Conservation (phyloP, 139 green algal genomes). For the Pleodorina starrii region DNA sequence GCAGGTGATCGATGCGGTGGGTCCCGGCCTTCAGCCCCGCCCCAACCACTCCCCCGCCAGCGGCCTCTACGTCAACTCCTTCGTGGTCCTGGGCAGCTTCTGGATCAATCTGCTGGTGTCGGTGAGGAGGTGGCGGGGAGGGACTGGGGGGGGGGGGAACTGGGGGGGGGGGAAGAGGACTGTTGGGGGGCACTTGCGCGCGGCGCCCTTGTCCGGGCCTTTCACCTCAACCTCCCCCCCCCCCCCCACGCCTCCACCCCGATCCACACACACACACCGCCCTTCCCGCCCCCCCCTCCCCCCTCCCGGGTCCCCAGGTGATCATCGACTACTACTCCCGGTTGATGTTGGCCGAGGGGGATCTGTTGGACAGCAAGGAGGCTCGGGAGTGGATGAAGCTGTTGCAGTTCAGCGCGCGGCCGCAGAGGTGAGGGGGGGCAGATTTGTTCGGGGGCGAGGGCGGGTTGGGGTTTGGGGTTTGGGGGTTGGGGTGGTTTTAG, state of each 20-base stretch:
- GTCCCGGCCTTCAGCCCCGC: constrained; percentile 60
- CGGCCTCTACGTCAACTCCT: constrained; percentile 54
- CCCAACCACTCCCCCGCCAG: constrained; percentile 39
- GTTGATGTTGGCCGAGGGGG: constrained; percentile 38
- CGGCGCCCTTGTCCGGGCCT: too few species aligned
- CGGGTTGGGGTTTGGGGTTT: too few species aligned
- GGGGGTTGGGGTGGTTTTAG: too few species aligned
- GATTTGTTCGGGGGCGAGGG: too few species aligned
- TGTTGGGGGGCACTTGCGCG: too few species aligned
- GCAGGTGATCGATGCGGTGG: constrained; percentile 59
- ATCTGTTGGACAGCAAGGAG: not conserved
- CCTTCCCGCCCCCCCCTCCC: not conserved
- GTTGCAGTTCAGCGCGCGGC: constrained; percentile 44
- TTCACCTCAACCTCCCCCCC: too few species aligned
- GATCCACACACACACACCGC: not conserved
- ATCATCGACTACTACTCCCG: constrained; percentile 72
- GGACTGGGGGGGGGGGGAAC: not conserved
- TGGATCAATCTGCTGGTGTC: constrained; percentile 72
- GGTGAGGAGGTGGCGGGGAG: constrained; percentile 10
- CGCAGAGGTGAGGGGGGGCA: too few species aligned
- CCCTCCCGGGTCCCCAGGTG: constrained; percentile 1
- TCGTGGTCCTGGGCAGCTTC: constrained; percentile 64
- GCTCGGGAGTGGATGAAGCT: constrained; percentile 48
- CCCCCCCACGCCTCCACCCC: too few species aligned
- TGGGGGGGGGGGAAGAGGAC: too few species aligned